These are phyloP conservation scores for Penicillium sp. DNA, from an alignment of 2,329 filamentous ascomycete species.

Conservation along the genomic window DNA sequence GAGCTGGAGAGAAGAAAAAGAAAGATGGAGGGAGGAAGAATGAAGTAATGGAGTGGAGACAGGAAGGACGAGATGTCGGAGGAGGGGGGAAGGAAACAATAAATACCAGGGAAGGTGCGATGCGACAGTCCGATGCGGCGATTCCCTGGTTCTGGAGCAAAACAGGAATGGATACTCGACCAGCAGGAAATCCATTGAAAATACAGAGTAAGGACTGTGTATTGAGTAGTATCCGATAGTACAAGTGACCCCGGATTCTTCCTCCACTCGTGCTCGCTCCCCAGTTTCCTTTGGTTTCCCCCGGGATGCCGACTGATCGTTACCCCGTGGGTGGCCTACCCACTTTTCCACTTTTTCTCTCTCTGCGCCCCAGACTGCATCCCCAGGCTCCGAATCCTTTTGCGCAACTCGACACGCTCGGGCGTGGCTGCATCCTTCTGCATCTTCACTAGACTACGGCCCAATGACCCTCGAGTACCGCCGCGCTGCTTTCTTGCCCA, in stretches of 20 bases:
- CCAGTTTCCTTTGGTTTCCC: conserved; percentile 4
- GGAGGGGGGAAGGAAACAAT: conserved; percentile 7
- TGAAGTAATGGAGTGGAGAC: conserved; percentile 3
- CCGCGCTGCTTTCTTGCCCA: background rate
- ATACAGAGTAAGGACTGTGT: no score
- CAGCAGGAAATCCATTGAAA: no score
- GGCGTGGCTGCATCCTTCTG: no score
- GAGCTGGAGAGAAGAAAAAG: conserved; percentile 1
- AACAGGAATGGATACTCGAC: no score
- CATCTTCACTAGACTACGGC: no score
- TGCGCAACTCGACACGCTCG: no score
- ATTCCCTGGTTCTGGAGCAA: no score
- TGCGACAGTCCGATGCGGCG: conserved; percentile 7
- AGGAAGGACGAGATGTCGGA: conserved; percentile 5
- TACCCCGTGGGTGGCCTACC: conserved; percentile 17
- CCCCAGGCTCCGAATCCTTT: conserved; percentile 4
- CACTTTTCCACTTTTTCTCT: conserved; percentile 13
- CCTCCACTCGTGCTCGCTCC: conserved; percentile 8
- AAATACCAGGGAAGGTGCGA: conserved; percentile 17
- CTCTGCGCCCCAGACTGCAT: conserved; percentile 7
- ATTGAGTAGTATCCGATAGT: background rate
- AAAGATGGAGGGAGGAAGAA: conserved; percentile 7
- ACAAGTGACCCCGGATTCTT: conserved; percentile 11
- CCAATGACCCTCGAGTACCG: no score
- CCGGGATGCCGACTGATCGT: conserved; percentile 22